These are phyloP conservation scores for Tylopilus sp. DNA, from an alignment of 768 basidiomycete genomes.

Conservation along the genomic window DNA sequence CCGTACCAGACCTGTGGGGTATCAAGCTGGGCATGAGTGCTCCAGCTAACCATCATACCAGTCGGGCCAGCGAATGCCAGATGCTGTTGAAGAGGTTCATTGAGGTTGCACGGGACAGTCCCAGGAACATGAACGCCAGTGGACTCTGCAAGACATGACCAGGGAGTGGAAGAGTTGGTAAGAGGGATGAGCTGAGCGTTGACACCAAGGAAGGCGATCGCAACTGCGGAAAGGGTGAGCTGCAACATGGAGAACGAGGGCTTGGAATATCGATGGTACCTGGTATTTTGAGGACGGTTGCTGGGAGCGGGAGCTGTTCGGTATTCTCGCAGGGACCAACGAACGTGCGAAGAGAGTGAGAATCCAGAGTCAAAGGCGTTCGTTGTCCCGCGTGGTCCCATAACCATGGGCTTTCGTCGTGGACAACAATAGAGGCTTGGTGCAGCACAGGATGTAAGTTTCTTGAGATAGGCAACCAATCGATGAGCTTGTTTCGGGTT, in stretches of 20 bases:
- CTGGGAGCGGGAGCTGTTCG: not conserved
- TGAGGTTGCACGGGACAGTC: constrained; percentile 25
- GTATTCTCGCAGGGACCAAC: not conserved
- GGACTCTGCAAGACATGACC: constrained; percentile 26
- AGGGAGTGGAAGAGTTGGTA: constrained; percentile 6
- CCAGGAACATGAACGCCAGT: constrained; percentile 29
- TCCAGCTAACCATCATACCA: constrained; percentile 30
- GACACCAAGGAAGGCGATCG: constrained; percentile 7
- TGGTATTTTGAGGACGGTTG: not conserved
- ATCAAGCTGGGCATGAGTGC: constrained; percentile 18
- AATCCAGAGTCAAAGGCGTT: not conserved
- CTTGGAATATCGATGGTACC: not conserved
- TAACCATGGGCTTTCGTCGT: not conserved
- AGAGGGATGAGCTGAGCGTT: constrained; percentile 16
- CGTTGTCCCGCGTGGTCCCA: not conserved
- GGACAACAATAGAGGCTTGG: not conserved
- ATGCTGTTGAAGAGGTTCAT: constrained; percentile 26
- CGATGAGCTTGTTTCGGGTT: not conserved
- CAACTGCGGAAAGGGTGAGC: constrained; percentile 4
- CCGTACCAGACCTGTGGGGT: constrained; percentile 26
- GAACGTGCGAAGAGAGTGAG: not conserved
- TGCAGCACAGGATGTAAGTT: not conserved
- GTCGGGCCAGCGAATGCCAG: constrained; percentile 23
- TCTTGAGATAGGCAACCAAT: not conserved
- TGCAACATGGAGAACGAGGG: constrained; percentile 4